Conservation (phyloP, 805 yeast genomes). For the Cyberlindnera mississippiensis region DNA sequence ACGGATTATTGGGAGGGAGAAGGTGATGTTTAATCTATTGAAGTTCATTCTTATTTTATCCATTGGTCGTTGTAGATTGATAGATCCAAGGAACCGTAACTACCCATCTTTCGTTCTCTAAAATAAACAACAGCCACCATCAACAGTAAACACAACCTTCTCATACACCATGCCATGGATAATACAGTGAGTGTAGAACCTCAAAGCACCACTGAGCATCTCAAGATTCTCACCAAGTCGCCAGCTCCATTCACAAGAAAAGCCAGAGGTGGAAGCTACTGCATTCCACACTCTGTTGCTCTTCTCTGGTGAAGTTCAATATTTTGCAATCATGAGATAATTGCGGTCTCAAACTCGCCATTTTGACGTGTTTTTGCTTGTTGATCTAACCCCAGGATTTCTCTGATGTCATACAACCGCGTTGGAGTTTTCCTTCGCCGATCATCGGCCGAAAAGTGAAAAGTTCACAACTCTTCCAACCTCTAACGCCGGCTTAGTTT, state of each 20-base stretch:
- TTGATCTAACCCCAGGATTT: not conserved
- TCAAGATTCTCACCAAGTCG: constrained; percentile 58
- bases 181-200: too few species aligned
- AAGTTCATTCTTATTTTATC: too few species aligned
- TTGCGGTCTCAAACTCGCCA: constrained; percentile 19
- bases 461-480: not conserved
- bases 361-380: too few species aligned
- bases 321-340: constrained; percentile 21
- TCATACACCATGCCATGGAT: too few species aligned
- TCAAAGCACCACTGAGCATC: too few species aligned
- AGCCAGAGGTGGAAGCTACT: constrained; percentile 51
- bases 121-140: too few species aligned
- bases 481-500: too few species aligned
- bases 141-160: too few species aligned
- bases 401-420: not conserved
- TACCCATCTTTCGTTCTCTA: too few species aligned
- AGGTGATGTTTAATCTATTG: constrained; percentile 14
- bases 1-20: constrained; percentile 27
- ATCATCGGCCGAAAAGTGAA: constrained; percentile 1
- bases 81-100: too few species aligned
- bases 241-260: constrained; percentile 59
- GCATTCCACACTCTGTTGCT: constrained; percentile 66
- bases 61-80: too few species aligned
- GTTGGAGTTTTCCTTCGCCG: not conserved
- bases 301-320: too few species aligned